Evolutionary conservation across 2,329 filamentous ascomycete species (phyloP).

Genomic region (Lachnellula arida): DNA sequence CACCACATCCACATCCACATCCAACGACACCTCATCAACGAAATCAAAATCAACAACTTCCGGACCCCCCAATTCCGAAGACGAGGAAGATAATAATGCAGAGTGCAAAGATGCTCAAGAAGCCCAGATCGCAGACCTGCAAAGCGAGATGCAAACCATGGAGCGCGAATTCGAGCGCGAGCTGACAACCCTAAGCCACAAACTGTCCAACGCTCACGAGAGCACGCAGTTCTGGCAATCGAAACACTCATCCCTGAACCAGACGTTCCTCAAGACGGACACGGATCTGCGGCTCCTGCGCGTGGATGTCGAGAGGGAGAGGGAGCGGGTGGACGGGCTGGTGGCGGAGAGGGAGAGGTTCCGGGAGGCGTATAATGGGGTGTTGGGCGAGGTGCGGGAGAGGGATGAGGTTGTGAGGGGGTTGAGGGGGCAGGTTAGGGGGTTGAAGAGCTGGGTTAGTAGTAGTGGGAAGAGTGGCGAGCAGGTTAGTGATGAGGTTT

Average conservation of each 20-base stretch:
- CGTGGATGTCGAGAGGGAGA: slow-evolving; percentile 36
- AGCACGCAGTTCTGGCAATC: slow-evolving; percentile 53
- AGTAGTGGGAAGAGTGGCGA: slow-evolving; percentile 58
- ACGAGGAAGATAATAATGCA: slow-evolving; percentile 6
- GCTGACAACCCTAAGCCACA: slow-evolving; percentile 47
- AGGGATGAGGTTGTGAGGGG: slow-evolving; percentile 53
- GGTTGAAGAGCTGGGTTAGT: slow-evolving; percentile 69
- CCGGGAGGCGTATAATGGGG: slow-evolving; percentile 44
- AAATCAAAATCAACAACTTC: slow-evolving; percentile 5
- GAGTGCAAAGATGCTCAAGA: too few relatives aligned
- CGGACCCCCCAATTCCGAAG: slow-evolving; percentile 9
- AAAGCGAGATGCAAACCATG: slow-evolving; percentile 49
- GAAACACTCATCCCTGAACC: slow-evolving; percentile 49
- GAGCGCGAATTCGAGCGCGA: slow-evolving; percentile 49
- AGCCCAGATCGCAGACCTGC: slow-evolving; percentile 45
- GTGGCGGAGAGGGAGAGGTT: slow-evolving; percentile 29
- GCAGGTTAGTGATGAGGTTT: slow-evolving; percentile 60
- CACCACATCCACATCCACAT: too few relatives aligned
- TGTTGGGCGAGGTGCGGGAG: slow-evolving; percentile 42
- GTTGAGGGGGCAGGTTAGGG: slow-evolving; percentile 56
- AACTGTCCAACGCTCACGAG: slow-evolving; percentile 43
- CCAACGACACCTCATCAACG: slow-evolving; percentile 14
- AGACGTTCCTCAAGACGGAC: slow-evolving; percentile 48
- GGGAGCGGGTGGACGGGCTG: too few relatives aligned
- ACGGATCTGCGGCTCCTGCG: slow-evolving; percentile 48